phyloP scores from a whole-genome alignment of 495 filamentous ascomycete species.

The Penicillium mononematosum region DNA sequence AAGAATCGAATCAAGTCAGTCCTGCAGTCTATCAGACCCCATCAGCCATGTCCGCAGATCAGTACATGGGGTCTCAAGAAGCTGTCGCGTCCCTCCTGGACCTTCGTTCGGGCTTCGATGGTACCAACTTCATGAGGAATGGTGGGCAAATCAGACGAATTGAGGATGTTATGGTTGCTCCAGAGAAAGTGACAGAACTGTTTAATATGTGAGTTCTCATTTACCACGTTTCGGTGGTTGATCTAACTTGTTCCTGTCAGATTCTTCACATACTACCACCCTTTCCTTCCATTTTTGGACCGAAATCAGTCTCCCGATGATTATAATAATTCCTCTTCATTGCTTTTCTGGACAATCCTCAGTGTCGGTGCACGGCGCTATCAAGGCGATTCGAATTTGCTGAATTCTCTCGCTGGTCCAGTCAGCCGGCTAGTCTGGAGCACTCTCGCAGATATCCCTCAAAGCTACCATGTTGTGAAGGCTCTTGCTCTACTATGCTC shows the following conservation, averaged over 20 bases:
- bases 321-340: slow-evolving; percentile 68
- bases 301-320: slow-evolving; percentile 67
- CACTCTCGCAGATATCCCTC: slow-evolving; percentile 76
- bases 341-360: slow-evolving; percentile 87
- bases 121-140: slow-evolving; percentile 45
- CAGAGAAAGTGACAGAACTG: slow-evolving; percentile 69
- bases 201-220: slow-evolving; percentile 61
- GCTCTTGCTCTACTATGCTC: slow-evolving; percentile 85
- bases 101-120: slow-evolving; percentile 58
- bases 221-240: neutral
- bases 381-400: slow-evolving; percentile 58
- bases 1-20: slow-evolving; percentile 50
- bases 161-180: slow-evolving; percentile 70
- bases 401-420: slow-evolving; percentile 69
- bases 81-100: slow-evolving; percentile 81
- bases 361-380: slow-evolving; percentile 78
- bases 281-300: slow-evolving; percentile 80
- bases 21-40: slow-evolving; percentile 45
- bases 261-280: slow-evolving; percentile 80
- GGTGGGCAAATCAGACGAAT: slow-evolving; percentile 54
- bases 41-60: slow-evolving; percentile 47
- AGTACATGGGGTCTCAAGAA: slow-evolving; percentile 79
- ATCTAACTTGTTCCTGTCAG: slow-evolving; percentile 30
- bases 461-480: slow-evolving; percentile 88
- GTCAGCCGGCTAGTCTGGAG: slow-evolving; percentile 77